These are phyloP conservation scores for Irpex sp. DNA, from an alignment of 1,284 basidiomycete genomes.

Conservation along the genomic window DNA sequence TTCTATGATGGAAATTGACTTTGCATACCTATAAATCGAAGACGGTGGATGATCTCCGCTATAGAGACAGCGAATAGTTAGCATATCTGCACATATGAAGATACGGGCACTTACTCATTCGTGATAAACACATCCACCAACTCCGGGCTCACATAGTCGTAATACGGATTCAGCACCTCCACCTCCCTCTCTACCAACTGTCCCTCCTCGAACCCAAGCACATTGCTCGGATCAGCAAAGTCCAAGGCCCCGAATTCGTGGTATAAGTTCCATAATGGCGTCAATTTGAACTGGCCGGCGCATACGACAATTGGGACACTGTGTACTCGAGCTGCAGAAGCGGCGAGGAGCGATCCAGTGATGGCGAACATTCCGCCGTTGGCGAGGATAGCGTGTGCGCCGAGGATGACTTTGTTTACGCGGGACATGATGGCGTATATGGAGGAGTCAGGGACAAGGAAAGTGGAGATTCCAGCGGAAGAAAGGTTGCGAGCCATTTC, in stretches of 20 bases:
- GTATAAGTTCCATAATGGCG: conserved; percentile 90
- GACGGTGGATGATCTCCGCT: conserved; percentile 93
- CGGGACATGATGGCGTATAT: conserved; percentile 96
- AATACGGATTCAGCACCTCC: conserved; percentile 89
- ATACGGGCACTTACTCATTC: conserved; percentile 76
- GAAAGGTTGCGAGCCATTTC: conserved; percentile 82
- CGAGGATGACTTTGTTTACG: conserved; percentile 94
- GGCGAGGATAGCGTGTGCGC: conserved; percentile 91
- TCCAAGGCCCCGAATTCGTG: conserved; percentile 86
- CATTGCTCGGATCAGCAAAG: conserved; percentile 82
- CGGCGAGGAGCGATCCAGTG: conserved; percentile 81
- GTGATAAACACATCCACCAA: conserved; percentile 94
- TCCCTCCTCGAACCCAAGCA: conserved; percentile 80
- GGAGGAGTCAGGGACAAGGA: conserved; percentile 93
- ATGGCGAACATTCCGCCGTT: conserved; percentile 94
- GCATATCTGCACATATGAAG: not conserved
- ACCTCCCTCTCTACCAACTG: conserved; percentile 71
- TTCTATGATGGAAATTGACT: not conserved
- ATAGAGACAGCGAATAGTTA: conserved; percentile 6
- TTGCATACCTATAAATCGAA: conserved; percentile 75
- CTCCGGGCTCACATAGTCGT: conserved; percentile 92
- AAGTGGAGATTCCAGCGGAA: conserved; percentile 81
- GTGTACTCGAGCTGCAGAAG: conserved; percentile 89
- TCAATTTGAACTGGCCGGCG: conserved; percentile 95
- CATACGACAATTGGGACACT: conserved; percentile 93